A percentile compares a stretch with the other conserved stretches of the same genome.
phyloP scores from a whole-genome alignment of 352 stramenopile species.

The Pythium volutum region DNA sequence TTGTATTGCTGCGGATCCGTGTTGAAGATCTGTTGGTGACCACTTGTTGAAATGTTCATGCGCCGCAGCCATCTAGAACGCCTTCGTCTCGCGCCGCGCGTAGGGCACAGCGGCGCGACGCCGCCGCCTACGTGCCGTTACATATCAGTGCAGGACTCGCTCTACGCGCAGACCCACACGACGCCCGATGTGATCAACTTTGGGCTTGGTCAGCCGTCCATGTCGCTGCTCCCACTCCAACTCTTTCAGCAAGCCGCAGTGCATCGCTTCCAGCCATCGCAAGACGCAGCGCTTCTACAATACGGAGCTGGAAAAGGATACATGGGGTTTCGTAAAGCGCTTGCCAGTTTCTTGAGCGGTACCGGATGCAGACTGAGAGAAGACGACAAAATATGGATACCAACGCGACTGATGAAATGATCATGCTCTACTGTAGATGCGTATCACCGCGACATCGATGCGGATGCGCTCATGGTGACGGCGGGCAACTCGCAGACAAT shows the following conservation, averaged over 20 bases:
- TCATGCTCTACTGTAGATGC: constrained; percentile 3
- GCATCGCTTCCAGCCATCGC: constrained; percentile 42
- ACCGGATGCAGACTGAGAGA: background rate
- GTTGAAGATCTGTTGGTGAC: background rate
- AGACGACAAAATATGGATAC: background rate
- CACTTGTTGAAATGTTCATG: background rate
- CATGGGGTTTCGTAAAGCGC: constrained; percentile 55
- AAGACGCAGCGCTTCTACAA: constrained; percentile 65
- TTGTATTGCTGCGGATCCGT: background rate
- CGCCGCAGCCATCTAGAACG: background rate
- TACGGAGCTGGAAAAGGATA: constrained; percentile 77
- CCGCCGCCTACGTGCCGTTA: background rate
- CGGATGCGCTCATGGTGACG: constrained; percentile 80
- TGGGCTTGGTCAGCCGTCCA: constrained; percentile 77
- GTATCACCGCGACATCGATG: constrained; percentile 33
- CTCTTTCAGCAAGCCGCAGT: constrained; percentile 49
- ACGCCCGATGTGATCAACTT: constrained; percentile 76
- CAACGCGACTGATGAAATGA: background rate
- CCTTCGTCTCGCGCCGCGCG: background rate
- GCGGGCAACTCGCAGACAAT: constrained; percentile 90
- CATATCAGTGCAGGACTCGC: constrained; percentile 52
- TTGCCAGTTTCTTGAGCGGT: constrained; percentile 62
- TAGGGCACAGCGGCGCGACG: background rate
- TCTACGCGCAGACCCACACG: constrained; percentile 66
- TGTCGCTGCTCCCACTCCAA: constrained; percentile 68